Conservation (phyloP, 306 rosid genomes). For the Dicorynia guianensis region DNA sequence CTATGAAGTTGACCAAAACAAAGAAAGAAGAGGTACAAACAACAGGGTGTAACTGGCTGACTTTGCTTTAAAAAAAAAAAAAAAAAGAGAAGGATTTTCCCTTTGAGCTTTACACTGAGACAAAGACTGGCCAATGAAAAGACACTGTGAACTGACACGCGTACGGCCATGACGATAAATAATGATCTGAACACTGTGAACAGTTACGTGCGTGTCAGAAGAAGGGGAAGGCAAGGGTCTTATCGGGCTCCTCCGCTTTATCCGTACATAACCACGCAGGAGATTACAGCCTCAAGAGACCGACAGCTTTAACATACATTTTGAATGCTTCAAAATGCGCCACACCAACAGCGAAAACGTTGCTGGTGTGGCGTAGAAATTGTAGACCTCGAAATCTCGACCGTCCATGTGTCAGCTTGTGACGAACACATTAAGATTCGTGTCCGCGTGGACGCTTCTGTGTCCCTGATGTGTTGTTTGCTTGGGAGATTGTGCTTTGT, state of each 20-base stretch:
- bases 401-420: not conserved
- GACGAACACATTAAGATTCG: not conserved
- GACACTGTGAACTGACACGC: not conserved
- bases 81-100: slow-evolving; percentile 5
- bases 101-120: slow-evolving; percentile 9
- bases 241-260: not conserved
- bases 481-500: slow-evolving; percentile 11
- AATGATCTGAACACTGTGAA: slow-evolving; percentile 27
- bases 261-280: slow-evolving; percentile 9
- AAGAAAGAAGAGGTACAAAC: too few species aligned
- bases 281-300: not conserved
- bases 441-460: not conserved
- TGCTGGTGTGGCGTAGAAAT: not conserved
- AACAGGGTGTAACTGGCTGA: too few species aligned
- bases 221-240: slow-evolving; percentile 10
- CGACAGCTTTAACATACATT: not conserved
- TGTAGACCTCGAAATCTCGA: not conserved
- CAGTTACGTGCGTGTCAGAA: slow-evolving; percentile 28
- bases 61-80: too few species aligned
- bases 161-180: slow-evolving; percentile 34
- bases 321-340: too few species aligned
- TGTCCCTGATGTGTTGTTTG: not conserved
- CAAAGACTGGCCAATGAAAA: slow-evolving; percentile 47
- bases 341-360: not conserved
- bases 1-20: too few species aligned